phyloP scores from a whole-genome alignment of 768 basidiomycete species.

The Sarcodon sp. region DNA sequence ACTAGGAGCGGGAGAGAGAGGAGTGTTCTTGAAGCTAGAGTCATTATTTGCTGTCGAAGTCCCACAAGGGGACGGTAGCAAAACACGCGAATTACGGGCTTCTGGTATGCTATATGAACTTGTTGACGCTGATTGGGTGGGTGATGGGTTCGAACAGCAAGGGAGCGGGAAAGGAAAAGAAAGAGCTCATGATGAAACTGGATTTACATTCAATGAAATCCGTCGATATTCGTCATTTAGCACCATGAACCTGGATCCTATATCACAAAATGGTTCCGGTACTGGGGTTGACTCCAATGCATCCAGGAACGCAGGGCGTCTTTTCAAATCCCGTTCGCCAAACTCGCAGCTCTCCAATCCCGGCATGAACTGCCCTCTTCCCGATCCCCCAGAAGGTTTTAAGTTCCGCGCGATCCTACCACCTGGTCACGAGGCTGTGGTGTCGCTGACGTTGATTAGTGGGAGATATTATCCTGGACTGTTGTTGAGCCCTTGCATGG shows the following conservation, averaged over 20 bases:
- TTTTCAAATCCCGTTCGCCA: slow-evolving; percentile 8
- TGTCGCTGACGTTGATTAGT: slow-evolving; percentile 59
- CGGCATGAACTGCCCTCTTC: slow-evolving; percentile 28
- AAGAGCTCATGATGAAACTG: slow-evolving; percentile 11
- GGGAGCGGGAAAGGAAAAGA: slow-evolving; percentile 14
- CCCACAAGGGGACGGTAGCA: slow-evolving; percentile 24
- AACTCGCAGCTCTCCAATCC: not conserved
- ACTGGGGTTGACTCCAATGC: not conserved
- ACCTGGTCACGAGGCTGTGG: slow-evolving; percentile 46
- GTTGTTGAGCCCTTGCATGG: slow-evolving; percentile 50
- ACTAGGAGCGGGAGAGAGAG: slow-evolving; percentile 40
- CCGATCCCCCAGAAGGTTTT: slow-evolving; percentile 53
- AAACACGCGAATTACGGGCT: slow-evolving; percentile 47
- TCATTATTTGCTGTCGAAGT: slow-evolving; percentile 53
- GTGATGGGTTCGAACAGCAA: not conserved
- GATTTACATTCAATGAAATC: too few relatives aligned
- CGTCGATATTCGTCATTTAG: not conserved
- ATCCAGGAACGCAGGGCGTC: not conserved
- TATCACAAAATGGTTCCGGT: not conserved
- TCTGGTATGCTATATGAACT: slow-evolving; percentile 70
- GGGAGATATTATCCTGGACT: slow-evolving; percentile 76
- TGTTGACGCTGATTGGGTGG: slow-evolving; percentile 63
- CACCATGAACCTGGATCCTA: not conserved
- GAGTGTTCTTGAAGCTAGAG: slow-evolving; percentile 62
- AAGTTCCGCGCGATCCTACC: slow-evolving; percentile 56